A percentile compares a stretch with the other conserved stretches of the same genome.
Evolutionary conservation across 371 early-diverging fungal genomes (phyloP).

Genomic region (Sporodiniella umbellata): DNA sequence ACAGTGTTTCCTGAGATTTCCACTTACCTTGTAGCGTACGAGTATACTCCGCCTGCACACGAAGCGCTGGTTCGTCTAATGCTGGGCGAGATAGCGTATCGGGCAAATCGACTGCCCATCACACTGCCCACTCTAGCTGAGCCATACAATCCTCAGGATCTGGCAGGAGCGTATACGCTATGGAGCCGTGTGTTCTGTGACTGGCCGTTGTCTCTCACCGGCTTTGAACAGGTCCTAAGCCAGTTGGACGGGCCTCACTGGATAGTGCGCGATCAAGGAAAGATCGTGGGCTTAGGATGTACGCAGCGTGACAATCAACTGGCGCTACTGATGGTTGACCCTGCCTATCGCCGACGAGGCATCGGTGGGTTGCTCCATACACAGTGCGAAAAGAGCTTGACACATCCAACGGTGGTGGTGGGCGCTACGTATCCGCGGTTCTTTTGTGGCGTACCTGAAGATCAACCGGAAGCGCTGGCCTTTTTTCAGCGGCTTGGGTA

Average conservation of each 20-base stretch:
- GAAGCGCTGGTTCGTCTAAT: constrained; percentile 36
- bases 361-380: constrained; percentile 35
- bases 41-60: constrained; percentile 47
- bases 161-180: constrained; percentile 12
- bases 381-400: constrained; percentile 22
- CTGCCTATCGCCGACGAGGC: constrained; percentile 23
- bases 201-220: constrained; percentile 29
- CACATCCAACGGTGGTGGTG: constrained; percentile 12
- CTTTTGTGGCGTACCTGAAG: constrained; percentile 42
- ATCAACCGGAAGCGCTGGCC: constrained; percentile 11
- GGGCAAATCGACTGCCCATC: constrained; percentile 24
- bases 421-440: constrained; percentile 49
- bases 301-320: too few relatives aligned
- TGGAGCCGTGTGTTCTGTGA: constrained; percentile 25
- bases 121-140: background rate
- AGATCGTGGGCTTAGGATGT: constrained; percentile 37
- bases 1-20: constrained; percentile 34
- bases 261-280: constrained; percentile 10
- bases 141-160: constrained; percentile 7
- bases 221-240: constrained; percentile 21
- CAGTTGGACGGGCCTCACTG: constrained; percentile 16
- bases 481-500: constrained; percentile 44
- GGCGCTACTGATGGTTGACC: constrained; percentile 33
- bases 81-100: constrained; percentile 34
- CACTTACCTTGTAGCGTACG: constrained; percentile 44